These are phyloP conservation scores for Naganishia randhawae DNA, from an alignment of 768 basidiomycete genomes.

Conservation along the genomic window DNA sequence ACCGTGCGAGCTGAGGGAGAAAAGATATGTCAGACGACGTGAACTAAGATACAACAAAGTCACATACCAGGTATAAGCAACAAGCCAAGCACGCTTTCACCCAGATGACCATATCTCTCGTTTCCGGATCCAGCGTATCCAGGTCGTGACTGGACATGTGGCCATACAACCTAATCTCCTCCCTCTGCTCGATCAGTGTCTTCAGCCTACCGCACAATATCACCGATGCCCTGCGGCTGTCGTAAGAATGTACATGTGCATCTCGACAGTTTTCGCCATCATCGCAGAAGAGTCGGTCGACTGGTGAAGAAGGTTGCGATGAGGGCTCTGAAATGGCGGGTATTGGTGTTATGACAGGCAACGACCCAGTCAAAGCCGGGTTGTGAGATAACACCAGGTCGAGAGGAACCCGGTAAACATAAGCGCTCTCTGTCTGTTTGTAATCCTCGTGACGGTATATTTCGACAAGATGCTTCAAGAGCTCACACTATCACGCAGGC, in stretches of 20 bases:
- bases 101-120: constrained; percentile 3
- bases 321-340: neutral
- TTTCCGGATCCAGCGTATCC: neutral
- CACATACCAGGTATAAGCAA: constrained; percentile 13
- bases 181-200: constrained; percentile 12
- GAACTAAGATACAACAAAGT: neutral
- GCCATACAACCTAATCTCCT: constrained; percentile 6
- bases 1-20: constrained; percentile 6
- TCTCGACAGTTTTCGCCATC: neutral
- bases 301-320: constrained; percentile 5
- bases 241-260: neutral
- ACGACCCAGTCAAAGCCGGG: neutral
- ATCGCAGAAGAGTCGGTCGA: neutral
- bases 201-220: constrained; percentile 13
- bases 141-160: neutral
- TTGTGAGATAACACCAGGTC: constrained; percentile 7
- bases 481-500: neutral
- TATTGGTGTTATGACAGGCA: neutral
- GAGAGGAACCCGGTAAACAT: constrained; percentile 5
- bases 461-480: constrained; percentile 9
- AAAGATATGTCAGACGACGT: neutral
- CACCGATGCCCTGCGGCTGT: neutral
- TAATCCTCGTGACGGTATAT: constrained; percentile 10
- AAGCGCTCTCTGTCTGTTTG: neutral
- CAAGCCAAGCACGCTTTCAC: constrained; percentile 23